Base-by-base conservation (phyloP, 179 eudicot species). In the Sideroxylon spinosum region DNA sequence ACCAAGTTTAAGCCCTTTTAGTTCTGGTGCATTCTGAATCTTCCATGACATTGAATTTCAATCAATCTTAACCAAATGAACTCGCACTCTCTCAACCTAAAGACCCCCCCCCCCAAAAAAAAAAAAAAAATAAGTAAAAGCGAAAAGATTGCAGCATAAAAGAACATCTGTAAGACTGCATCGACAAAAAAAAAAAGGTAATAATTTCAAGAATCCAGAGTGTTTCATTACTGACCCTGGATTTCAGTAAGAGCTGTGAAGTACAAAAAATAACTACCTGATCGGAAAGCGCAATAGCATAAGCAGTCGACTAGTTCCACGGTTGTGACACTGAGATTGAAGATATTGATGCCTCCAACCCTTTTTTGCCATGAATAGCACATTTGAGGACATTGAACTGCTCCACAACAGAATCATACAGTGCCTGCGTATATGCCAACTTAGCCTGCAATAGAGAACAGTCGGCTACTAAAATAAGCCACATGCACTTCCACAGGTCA, bases 291-390 rank as follows among this genome's bases (percentile, higher is more conserved):
- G 68, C 9, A 50, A 50, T 48, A 37, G 73, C 13, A 12, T 48
- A 62, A 62, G 81, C 20, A 32, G 73, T 62, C 67, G 74, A 76
- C 85, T 84, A 87, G 61, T 71, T 78, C 97, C 97, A 91, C 26
- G 97, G 96, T 86, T 92, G 97, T 26, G 96, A 89, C 75, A 94
- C 84, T n/a, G 88, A 86, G 81, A 88, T 49, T 6, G 90, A 71
- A 50, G 87, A 77, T 32, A 82, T 83, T 68, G 97, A 92, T 75
- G 94, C 96, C 62, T 79, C 71, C 63, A 89, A 83, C 53, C 97
- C 97, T 84, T 86, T 86, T 77, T 89, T 87, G 66, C 89, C 94
- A 84, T 89, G 84, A 78, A 90, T 79, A 60, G 97, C 94, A 79
- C 85, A 72, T 76, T 79, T 87, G 46, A 92, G 90, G 68, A 88